phyloP scores from a whole-genome alignment of 768 basidiomycete genomes.

The Cystobasidium ongulense region DNA sequence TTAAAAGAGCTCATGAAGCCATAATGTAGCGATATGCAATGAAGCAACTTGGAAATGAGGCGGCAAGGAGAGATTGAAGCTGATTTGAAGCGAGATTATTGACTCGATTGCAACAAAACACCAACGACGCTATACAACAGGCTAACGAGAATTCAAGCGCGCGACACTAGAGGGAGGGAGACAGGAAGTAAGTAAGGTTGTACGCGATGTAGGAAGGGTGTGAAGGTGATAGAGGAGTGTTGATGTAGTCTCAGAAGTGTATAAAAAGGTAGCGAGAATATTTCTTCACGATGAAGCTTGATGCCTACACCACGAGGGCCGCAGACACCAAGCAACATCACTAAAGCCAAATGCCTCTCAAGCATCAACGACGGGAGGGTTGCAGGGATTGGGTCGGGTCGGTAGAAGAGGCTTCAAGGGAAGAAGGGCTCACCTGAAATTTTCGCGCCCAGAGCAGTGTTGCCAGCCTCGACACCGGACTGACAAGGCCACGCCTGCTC shows the following conservation, averaged over 20 bases:
- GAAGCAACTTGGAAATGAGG: background rate
- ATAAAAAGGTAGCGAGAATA: constrained; percentile 31
- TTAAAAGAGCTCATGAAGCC: constrained; percentile 26
- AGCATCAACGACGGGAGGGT: constrained; percentile 25
- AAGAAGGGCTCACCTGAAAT: constrained; percentile 5
- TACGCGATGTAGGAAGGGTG: background rate
- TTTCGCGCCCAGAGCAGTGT: background rate
- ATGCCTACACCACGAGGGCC: constrained; percentile 18
- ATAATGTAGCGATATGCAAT: background rate
- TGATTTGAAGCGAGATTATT: too few relatives aligned
- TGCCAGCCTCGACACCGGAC: background rate
- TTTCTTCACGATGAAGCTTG: constrained; percentile 30
- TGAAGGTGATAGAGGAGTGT: background rate
- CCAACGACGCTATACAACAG: too few relatives aligned
- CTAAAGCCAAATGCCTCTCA: constrained; percentile 36
- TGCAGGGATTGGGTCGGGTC: background rate
- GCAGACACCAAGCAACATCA: constrained; percentile 12
- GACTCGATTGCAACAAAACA: too few relatives aligned
- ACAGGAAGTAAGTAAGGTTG: background rate
- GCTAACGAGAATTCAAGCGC: background rate
- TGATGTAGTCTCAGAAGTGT: constrained; percentile 21
- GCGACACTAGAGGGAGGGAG: background rate
- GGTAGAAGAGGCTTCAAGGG: background rate
- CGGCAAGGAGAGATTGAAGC: too few relatives aligned
- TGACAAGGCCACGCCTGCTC: background rate